Conservation (phyloP, 495 filamentous ascomycete species). For the Talaromyces nanjingensis region DNA sequence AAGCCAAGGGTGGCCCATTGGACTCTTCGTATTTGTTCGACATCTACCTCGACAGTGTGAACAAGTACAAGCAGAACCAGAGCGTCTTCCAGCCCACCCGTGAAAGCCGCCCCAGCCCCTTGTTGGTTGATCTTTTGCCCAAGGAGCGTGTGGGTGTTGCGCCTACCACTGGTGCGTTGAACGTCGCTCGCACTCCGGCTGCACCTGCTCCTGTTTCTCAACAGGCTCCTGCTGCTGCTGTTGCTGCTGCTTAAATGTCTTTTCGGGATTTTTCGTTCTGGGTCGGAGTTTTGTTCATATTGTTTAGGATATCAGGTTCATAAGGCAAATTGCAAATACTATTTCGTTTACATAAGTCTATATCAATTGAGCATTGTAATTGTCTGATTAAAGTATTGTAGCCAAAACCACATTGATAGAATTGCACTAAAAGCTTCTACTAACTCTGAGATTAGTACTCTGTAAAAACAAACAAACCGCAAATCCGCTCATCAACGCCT, state of each 20-base stretch:
- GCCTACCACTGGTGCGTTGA: constrained; percentile 53
- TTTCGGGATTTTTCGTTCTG: background rate
- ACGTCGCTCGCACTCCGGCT: constrained; percentile 35
- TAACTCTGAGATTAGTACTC: background rate
- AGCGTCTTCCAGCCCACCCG: constrained; percentile 53
- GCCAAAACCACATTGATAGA: background rate
- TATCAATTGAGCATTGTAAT: background rate
- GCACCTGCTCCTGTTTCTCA: constrained; percentile 24
- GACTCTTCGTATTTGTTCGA: constrained; percentile 95
- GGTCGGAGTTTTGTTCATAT: background rate
- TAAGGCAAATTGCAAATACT: background rate
- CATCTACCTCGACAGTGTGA: constrained; percentile 84
- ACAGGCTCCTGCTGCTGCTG: constrained; percentile 3
- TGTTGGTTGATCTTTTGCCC: constrained; percentile 82
- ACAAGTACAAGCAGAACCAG: constrained; percentile 79
- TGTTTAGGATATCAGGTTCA: background rate
- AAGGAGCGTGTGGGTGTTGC: constrained; percentile 92
- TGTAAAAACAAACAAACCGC: background rate
- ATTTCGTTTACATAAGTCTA: background rate
- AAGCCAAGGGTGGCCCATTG: constrained; percentile 92
- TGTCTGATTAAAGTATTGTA: background rate
- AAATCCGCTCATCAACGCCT: background rate
- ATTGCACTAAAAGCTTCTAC: background rate
- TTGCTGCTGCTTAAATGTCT: constrained; percentile 3
- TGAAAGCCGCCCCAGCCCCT: constrained; percentile 75